A percentile compares a stretch with the other conserved stretches of the same genome.
phyloP scores from a whole-genome alignment of 805 yeast genomes.

The Ogataea salicorniae region DNA sequence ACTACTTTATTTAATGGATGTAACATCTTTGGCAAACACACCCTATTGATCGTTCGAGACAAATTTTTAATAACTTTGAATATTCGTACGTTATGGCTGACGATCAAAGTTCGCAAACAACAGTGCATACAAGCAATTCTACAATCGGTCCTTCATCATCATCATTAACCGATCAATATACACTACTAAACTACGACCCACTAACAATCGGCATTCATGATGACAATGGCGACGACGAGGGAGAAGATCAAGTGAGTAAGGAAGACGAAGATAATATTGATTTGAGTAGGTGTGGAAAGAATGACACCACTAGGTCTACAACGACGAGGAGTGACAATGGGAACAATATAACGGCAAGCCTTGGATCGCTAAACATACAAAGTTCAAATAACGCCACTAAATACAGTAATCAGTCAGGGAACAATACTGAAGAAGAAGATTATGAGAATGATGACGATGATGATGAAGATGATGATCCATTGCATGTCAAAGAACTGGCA shows the following conservation, averaged over 20 bases:
- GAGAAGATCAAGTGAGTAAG: constrained; percentile 1
- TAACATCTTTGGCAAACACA: too few relatives aligned
- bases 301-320: not conserved
- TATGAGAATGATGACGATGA: constrained; percentile 1
- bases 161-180: constrained; percentile 10
- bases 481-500: constrained; percentile 55
- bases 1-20: too few relatives aligned
- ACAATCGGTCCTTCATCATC: constrained; percentile 14
- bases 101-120: constrained; percentile 19
- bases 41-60: too few relatives aligned
- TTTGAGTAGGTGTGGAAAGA: not conserved
- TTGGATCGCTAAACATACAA: too few relatives aligned
- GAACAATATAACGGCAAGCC: not conserved
- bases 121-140: constrained; percentile 15
- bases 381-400: too few relatives aligned
- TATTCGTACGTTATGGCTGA: constrained; percentile 6
- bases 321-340: not conserved
- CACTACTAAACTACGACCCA: constrained; percentile 6
- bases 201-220: not conserved
- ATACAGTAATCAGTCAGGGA: too few relatives aligned
- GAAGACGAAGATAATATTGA: not conserved
- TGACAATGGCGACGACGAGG: not conserved
- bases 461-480: constrained; percentile 48
- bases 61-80: too few relatives aligned
- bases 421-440: not conserved